Conservation (phyloP, 257 asterid species). For the Marsdenia floribunda region DNA sequence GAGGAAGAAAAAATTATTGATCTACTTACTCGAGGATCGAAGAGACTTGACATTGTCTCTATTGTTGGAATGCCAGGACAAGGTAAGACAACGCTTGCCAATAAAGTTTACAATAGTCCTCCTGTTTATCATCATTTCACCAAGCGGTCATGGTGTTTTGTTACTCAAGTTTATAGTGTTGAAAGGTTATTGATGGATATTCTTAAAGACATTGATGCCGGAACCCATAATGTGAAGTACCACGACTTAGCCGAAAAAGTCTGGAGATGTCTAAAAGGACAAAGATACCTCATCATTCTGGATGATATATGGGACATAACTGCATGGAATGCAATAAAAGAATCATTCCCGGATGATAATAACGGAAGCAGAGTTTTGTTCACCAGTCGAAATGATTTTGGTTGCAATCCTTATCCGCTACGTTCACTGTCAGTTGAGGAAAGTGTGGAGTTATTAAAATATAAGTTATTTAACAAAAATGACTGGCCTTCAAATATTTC, state of each 20-base stretch:
- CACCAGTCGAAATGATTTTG: conserved; percentile 6
- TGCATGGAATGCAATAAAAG: not conserved
- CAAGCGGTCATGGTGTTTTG: no score
- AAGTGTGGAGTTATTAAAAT: conserved; percentile 11
- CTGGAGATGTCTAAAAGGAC: not conserved
- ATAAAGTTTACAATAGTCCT: no score
- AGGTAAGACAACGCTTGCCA: no score
- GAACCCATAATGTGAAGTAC: not conserved
- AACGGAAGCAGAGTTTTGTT: conserved; percentile 11
- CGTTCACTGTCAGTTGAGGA: not conserved
- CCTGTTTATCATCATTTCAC: no score
- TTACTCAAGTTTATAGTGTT: not conserved
- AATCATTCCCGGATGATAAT: conserved; percentile 13
- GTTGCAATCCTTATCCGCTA: not conserved
- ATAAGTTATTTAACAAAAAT: not conserved
- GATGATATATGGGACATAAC: not conserved
- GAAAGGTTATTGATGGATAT: not conserved
- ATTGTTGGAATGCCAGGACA: no score
- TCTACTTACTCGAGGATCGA: not conserved
- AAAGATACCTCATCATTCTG: not conserved
- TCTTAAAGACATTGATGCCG: not conserved
- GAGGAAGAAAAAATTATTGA: not conserved
- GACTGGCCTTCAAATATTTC: not conserved
- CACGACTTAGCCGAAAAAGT: not conserved
- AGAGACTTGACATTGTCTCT: no score